phyloP scores from a whole-genome alignment of 2,329 filamentous ascomycete species.

The Exutisphaerella laricina region DNA sequence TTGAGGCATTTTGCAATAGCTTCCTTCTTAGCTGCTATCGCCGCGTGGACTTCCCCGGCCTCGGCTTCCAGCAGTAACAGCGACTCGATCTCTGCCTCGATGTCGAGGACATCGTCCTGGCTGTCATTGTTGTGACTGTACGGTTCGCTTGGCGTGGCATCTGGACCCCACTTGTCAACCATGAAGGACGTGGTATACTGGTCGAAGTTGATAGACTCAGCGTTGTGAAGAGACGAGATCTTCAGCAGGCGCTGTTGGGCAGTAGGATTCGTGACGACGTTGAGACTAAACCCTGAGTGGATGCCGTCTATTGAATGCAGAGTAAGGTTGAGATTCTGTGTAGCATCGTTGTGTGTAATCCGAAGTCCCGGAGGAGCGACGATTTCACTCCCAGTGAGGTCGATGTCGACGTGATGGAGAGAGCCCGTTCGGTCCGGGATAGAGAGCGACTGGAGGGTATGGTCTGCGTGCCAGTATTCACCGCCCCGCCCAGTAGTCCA shows the following conservation, averaged over 20 bases:
- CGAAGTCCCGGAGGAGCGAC: constrained; percentile 6
- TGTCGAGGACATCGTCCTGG: constrained; percentile 19
- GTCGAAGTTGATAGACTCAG: constrained; percentile 6
- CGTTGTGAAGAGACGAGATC: background rate
- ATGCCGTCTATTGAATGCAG: constrained; percentile 9
- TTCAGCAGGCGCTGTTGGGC: constrained; percentile 6
- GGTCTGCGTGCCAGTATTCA: constrained; percentile 31
- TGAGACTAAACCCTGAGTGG: constrained; percentile 7
- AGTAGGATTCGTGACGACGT: constrained; percentile 5
- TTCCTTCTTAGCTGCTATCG: constrained; percentile 27
- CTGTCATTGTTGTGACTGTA: constrained; percentile 11
- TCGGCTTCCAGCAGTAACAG: constrained; percentile 31
- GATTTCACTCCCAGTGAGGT: constrained; percentile 5
- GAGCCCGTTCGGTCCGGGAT: constrained; percentile 15
- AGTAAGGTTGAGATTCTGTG: constrained; percentile 5
- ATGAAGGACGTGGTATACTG: constrained; percentile 5
- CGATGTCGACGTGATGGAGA: constrained; percentile 6
- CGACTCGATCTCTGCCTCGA: constrained; percentile 38
- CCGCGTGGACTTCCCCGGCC: constrained; percentile 23
- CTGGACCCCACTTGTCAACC: constrained; percentile 5
- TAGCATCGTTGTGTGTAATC: constrained; percentile 9
- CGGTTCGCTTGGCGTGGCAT: constrained; percentile 12
- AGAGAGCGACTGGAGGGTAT: constrained; percentile 12
- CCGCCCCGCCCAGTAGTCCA: constrained; percentile 35
- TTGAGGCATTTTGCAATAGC: constrained; percentile 36